Percentiles rank a stretch among this genome's conserved stretches.
Conservation (phyloP, 768 basidiomycete genomes). For the Glaciozyma martinii region DNA sequence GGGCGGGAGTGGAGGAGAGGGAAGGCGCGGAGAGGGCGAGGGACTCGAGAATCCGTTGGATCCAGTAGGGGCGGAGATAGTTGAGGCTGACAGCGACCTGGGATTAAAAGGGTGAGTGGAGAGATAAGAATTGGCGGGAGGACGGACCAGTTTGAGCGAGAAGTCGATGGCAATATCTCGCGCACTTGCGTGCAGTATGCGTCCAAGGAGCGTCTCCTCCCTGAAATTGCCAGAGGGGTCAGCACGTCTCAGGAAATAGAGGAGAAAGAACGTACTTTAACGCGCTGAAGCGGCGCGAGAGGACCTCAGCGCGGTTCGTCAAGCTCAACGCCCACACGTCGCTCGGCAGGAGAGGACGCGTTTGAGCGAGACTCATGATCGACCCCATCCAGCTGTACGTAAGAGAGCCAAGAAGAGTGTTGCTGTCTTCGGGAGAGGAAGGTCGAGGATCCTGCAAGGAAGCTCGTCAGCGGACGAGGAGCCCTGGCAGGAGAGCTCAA, state of each 20-base stretch:
- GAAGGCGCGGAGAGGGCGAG: constrained; percentile 3
- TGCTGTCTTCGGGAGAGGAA: constrained; percentile 23
- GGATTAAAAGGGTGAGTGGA: too few species aligned
- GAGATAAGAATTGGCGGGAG: too few species aligned
- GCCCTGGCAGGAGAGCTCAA: neutral
- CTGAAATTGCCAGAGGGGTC: neutral
- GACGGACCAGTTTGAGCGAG: constrained; percentile 12
- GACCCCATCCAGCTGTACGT: constrained; percentile 26
- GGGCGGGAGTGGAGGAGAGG: neutral
- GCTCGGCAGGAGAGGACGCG: constrained; percentile 12
- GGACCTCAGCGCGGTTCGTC: constrained; percentile 23
- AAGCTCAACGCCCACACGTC: constrained; percentile 30
- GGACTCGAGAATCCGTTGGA: constrained; percentile 26
- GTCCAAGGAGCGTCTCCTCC: constrained; percentile 15
- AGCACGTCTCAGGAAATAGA: neutral
- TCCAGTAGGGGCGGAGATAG: constrained; percentile 23
- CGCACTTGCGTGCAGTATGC: constrained; percentile 21
- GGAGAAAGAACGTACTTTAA: neutral
- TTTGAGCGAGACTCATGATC: constrained; percentile 8
- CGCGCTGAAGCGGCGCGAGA: constrained; percentile 13
- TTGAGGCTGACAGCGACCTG: constrained; percentile 17
- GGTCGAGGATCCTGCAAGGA: neutral
- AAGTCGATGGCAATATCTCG: constrained; percentile 28
- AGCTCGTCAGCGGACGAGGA: too few species aligned
- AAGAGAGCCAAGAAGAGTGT: constrained; percentile 18